Percentiles rank a stretch among this genome's conserved stretches.
Evolutionary conservation across 257 asterid species (phyloP).

Genomic region (Nicotiana obtusifolia): DNA sequence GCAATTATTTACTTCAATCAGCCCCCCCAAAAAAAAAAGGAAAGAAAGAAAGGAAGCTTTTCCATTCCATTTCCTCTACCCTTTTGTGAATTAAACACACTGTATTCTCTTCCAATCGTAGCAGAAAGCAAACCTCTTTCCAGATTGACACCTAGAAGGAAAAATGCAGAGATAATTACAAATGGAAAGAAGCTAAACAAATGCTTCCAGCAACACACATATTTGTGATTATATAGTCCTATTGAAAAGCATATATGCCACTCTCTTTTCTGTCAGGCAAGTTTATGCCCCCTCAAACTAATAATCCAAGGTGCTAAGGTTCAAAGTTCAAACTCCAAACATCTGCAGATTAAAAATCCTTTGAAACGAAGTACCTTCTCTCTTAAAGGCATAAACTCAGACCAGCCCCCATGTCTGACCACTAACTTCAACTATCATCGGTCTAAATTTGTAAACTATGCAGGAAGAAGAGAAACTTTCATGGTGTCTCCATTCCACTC

Average conservation of each 20-base stretch:
- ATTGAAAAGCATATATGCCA: neutral
- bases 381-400: neutral
- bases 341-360: neutral
- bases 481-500: neutral
- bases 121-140: neutral
- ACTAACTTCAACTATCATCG: neutral
- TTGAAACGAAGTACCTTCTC: neutral
- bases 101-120: neutral
- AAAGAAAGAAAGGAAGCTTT: neutral
- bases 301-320: slow-evolving; percentile 1
- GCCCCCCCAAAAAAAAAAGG: neutral
- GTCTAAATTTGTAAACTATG: neutral
- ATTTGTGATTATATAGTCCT: neutral
- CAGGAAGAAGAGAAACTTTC: neutral
- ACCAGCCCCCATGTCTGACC: neutral
- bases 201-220: neutral
- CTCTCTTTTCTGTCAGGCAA: neutral
- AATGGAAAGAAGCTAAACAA: neutral
- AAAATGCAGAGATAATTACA: neutral
- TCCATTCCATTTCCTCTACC: neutral
- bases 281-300: neutral
- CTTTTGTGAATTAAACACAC: neutral
- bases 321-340: neutral
- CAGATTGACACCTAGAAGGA: neutral
- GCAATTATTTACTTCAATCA: neutral